Evolutionary conservation across 176 grass and related monocot genomes (phyloP).

Genomic region (Rhipidocladum racemiflorum): DNA sequence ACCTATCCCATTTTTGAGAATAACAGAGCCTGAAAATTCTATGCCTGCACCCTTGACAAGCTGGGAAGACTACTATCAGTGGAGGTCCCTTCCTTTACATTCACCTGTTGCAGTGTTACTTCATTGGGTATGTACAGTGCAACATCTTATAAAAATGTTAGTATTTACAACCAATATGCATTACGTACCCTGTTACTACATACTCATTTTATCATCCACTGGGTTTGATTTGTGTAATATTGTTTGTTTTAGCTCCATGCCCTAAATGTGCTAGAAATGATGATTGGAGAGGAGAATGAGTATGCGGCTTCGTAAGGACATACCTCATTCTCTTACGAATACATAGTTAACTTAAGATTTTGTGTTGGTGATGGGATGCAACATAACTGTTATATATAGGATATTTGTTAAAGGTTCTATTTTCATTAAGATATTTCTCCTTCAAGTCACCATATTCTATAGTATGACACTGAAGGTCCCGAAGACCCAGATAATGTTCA

Average conservation of each 20-base stretch:
- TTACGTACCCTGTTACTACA: background rate
- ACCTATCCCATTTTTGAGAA: conserved; percentile 17
- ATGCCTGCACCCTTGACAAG: conserved; percentile 42
- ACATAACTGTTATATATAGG: background rate
- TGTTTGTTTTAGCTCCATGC: background rate
- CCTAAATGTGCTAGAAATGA: background rate
- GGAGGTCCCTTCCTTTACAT: conserved; percentile 82
- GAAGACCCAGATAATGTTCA: background rate
- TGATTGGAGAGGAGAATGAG: background rate
- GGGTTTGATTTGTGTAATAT: background rate
- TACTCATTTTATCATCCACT: background rate
- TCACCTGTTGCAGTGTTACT: conserved; percentile 82
- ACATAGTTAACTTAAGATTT: background rate
- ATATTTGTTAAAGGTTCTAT: background rate
- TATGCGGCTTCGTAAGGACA: background rate
- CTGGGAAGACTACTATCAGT: conserved; percentile 89
- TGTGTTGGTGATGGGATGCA: background rate
- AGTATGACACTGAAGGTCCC: background rate
- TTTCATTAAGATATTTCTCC: background rate
- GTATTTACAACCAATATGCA: background rate
- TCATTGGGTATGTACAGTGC: conserved; percentile 67
- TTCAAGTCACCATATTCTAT: background rate
- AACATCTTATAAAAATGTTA: conserved; percentile 3
- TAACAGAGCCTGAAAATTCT: conserved; percentile 51
- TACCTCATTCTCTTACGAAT: background rate